These are phyloP conservation scores for Carex myosuroides DNA, from an alignment of 176 grass and related monocot genomes.

Conservation along the genomic window DNA sequence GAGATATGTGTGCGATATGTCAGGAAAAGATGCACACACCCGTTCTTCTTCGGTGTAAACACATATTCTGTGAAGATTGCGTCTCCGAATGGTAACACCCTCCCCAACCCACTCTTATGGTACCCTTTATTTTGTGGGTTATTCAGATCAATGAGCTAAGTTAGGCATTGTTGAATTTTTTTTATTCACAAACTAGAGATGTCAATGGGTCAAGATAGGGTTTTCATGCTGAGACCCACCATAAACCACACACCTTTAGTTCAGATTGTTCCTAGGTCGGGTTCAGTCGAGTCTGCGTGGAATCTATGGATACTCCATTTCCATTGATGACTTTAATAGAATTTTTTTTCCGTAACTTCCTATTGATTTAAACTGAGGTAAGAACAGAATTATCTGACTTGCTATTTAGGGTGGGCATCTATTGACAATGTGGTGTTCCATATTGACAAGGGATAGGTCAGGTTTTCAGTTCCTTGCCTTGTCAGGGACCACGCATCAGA, in stretches of 20 bases:
- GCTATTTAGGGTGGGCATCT: background rate
- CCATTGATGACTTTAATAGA: background rate
- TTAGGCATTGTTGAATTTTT: background rate
- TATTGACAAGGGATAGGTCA: too few relatives aligned
- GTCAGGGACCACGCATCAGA: background rate
- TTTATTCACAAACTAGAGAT: background rate
- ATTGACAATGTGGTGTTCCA: background rate
- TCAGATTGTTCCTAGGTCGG: background rate
- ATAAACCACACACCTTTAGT: background rate
- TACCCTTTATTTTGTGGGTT: background rate
- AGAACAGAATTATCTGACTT: background rate
- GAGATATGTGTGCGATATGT: slow-evolving; percentile 98
- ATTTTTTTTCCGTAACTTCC: background rate
- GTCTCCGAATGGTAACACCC: slow-evolving; percentile 79
- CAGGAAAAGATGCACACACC: slow-evolving; percentile 87
- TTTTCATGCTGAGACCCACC: background rate
- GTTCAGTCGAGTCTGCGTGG: background rate
- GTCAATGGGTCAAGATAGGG: background rate
- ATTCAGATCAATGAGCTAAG: background rate
- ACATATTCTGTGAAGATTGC: slow-evolving; percentile 95
- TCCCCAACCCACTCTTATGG: background rate
- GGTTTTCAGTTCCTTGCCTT: background rate
- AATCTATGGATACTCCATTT: background rate
- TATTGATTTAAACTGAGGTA: background rate
- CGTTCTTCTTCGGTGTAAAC: slow-evolving; percentile 90